These are phyloP conservation scores for Rhynchosporium graminicola DNA, from an alignment of 2,329 filamentous ascomycete genomes.

Conservation along the genomic window DNA sequence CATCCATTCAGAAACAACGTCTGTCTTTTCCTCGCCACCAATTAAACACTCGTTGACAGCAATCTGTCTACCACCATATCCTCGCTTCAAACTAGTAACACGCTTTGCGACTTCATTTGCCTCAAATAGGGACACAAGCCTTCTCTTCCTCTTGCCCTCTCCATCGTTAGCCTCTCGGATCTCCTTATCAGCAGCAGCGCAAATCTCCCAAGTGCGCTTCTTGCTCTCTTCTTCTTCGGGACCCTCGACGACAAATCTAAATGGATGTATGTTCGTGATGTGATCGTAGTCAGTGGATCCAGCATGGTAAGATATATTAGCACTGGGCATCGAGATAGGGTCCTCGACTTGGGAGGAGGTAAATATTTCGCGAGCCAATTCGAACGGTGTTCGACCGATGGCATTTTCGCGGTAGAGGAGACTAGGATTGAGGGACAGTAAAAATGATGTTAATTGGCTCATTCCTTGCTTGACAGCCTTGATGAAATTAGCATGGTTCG, in stretches of 20 bases:
- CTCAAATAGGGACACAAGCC: conserved; percentile 57
- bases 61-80: conserved; percentile 23
- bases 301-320: conserved; percentile 25
- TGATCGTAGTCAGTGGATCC: conserved; percentile 14
- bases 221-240: conserved; percentile 24
- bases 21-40: conserved; percentile 25
- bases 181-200: conserved; percentile 37
- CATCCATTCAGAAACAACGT: conserved; percentile 33
- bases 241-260: conserved; percentile 17
- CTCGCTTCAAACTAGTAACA: conserved; percentile 26
- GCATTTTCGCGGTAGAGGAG: conserved; percentile 72
- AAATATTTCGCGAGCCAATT: conserved; percentile 61
- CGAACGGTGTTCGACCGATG: conserved; percentile 71
- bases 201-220: conserved; percentile 43
- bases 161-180: conserved; percentile 30
- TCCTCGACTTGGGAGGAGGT: conserved; percentile 40
- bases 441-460: conserved; percentile 28
- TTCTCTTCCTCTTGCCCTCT: conserved; percentile 45
- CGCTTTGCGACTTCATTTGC: conserved; percentile 62
- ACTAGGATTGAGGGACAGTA: conserved; percentile 31
- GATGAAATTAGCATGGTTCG: conserved; percentile 42
- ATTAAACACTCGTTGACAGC: conserved; percentile 32
- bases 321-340: conserved; percentile 32
- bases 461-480: conserved; percentile 36
- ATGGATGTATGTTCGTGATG: conserved; percentile 16